Evolutionary conservation across 768 basidiomycete species (phyloP).

Genomic region (Lentinula boryana): DNA sequence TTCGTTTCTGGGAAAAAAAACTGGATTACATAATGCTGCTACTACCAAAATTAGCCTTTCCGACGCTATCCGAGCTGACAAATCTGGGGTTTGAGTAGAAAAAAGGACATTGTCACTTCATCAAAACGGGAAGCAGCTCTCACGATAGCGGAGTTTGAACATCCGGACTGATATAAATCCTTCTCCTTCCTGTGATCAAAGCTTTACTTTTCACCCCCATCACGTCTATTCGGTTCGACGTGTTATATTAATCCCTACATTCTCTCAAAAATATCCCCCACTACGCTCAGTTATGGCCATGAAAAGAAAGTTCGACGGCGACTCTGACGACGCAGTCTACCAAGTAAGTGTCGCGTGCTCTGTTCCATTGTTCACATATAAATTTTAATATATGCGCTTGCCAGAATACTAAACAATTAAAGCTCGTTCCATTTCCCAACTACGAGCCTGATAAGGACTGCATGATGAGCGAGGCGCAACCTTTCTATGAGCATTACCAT

Average conservation of each 20-base stretch:
- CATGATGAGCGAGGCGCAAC: conserved; percentile 67
- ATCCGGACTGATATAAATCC: conserved; percentile 21
- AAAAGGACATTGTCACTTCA: neutral
- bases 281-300: conserved; percentile 44
- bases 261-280: neutral
- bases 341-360: conserved; percentile 31
- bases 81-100: neutral
- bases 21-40: neutral
- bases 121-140: neutral
- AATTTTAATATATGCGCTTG: neutral
- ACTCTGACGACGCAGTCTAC: conserved; percentile 45
- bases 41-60: neutral
- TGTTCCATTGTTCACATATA: neutral
- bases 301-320: conserved; percentile 71
- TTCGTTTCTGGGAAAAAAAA: too few species aligned
- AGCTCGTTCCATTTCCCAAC: conserved; percentile 71
- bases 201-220: conserved; percentile 6
- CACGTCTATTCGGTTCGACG: conserved; percentile 15
- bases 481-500: conserved; percentile 48
- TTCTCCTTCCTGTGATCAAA: conserved; percentile 8
- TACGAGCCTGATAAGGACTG: conserved; percentile 58
- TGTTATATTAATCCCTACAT: conserved; percentile 4
- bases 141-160: conserved; percentile 5
- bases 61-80: neutral
- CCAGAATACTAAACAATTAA: conserved; percentile 63